Conservation (phyloP, 257 asterid genomes). For the Verbascum thapsus region DNA sequence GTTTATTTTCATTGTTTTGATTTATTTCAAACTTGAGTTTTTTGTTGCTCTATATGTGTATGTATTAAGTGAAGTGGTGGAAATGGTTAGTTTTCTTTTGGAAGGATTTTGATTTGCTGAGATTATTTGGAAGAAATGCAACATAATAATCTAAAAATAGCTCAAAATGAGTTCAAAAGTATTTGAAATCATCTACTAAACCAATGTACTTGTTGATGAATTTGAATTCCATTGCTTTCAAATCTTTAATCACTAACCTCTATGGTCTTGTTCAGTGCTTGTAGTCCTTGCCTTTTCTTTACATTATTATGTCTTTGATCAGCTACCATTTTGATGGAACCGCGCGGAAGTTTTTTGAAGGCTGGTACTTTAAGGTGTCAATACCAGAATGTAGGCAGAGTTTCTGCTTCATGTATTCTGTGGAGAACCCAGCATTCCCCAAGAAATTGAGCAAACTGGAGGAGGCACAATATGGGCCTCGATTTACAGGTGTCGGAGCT, state of each 20-base stretch:
- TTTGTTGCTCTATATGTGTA: neutral
- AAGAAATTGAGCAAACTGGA: conserved; percentile 62
- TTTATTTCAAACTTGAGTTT: neutral
- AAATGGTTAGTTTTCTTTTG: no score
- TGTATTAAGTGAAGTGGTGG: no score
- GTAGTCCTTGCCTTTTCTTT: no score
- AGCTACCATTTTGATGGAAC: conserved; percentile 98
- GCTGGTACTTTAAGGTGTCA: conserved; percentile 96
- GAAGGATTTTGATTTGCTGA: no score
- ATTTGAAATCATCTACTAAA: no score
- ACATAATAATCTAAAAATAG: no score
- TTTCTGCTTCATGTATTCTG: conserved; percentile 95
- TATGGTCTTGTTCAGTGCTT: no score
- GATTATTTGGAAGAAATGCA: no score
- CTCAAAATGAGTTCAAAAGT: no score
- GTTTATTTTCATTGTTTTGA: neutral
- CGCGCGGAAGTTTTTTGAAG: conserved; percentile 80
- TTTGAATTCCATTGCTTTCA: no score
- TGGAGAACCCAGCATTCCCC: conserved; percentile 80
- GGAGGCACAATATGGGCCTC: conserved; percentile 63
- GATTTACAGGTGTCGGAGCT: conserved; percentile 95
- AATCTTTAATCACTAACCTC: no score
- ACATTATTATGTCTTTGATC: conserved; percentile 27
- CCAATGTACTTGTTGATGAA: no score
- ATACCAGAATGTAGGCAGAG: conserved; percentile 97